Conservation (phyloP, 805 yeast genomes). For the Clavispora vitiphila region DNA sequence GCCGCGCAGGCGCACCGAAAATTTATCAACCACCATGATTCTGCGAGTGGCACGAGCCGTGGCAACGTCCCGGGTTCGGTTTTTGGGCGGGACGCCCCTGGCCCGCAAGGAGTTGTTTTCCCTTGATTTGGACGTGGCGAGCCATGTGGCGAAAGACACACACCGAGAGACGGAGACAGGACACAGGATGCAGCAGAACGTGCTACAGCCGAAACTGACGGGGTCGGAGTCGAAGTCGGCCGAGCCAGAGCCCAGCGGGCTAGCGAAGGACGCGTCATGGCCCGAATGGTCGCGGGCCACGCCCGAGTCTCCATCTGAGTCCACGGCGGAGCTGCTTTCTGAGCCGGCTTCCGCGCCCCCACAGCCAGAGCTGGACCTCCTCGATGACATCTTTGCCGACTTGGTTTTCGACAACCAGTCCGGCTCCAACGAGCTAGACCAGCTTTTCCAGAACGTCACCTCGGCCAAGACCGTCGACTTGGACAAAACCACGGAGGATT, state of each 20-base stretch:
- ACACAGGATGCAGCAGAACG: too few species aligned
- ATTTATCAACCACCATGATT: not conserved
- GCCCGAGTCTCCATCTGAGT: too few species aligned
- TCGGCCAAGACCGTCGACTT: conserved; percentile 1
- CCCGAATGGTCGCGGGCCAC: too few species aligned
- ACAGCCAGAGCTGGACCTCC: too few species aligned
- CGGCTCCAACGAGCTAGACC: not conserved
- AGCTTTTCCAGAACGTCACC: not conserved
- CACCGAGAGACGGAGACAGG: too few species aligned
- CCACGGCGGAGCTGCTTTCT: too few species aligned
- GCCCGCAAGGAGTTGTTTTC: not conserved
- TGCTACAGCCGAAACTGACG: too few species aligned
- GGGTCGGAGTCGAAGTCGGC: too few species aligned
- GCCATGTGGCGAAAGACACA: not conserved
- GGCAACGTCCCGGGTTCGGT: not conserved
- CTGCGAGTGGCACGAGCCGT: not conserved
- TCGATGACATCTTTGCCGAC: conserved; percentile 8
- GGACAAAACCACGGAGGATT: not conserved
- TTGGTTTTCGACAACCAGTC: conserved; percentile 1
- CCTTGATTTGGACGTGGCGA: not conserved
- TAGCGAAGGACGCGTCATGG: too few species aligned
- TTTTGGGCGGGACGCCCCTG: not conserved
- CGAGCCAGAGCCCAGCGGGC: too few species aligned
- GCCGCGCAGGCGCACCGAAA: conserved; percentile 1
- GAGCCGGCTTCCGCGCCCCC: too few species aligned